A percentile compares a stretch with the other conserved stretches of the same genome.
Conservation (phyloP, 2,329 filamentous ascomycete species). For the Clonostachys byssicola region DNA sequence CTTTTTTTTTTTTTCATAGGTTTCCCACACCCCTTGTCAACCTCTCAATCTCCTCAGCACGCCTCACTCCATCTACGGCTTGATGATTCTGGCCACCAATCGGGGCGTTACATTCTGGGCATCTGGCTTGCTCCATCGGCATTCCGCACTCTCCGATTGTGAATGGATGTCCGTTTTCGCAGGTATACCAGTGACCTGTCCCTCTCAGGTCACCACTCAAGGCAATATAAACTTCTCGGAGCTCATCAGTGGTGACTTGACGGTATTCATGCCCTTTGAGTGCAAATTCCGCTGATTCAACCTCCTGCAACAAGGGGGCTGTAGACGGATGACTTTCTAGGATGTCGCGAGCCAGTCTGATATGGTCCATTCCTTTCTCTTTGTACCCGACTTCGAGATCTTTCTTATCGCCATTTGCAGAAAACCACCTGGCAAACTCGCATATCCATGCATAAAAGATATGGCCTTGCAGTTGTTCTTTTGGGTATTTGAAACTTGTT, state of each 20-base stretch:
- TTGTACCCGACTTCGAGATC: neutral
- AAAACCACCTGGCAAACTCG: slow-evolving; percentile 20
- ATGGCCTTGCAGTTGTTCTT: slow-evolving; percentile 43
- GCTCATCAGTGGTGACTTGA: slow-evolving; percentile 44
- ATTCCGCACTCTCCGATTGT: slow-evolving; percentile 64
- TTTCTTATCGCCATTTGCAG: neutral
- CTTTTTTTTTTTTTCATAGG: no score
- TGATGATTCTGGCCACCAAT: slow-evolving; percentile 52
- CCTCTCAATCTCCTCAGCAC: neutral
- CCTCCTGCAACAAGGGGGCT: slow-evolving; percentile 30
- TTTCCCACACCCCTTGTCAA: no score
- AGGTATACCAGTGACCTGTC: slow-evolving; percentile 60
- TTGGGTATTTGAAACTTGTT: slow-evolving; percentile 19
- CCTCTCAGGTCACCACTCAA: slow-evolving; percentile 46
- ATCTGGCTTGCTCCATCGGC: slow-evolving; percentile 56
- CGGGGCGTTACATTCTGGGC: slow-evolving; percentile 55
- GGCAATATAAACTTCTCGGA: slow-evolving; percentile 41
- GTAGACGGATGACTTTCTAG: slow-evolving; percentile 16
- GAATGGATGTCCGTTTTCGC: slow-evolving; percentile 46
- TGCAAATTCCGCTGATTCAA: slow-evolving; percentile 39
- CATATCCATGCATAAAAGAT: slow-evolving; percentile 44
- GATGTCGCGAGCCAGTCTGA: slow-evolving; percentile 10
- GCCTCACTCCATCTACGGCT: neutral
- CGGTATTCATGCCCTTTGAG: slow-evolving; percentile 42
- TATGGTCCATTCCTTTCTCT: slow-evolving; percentile 4